Evolutionary conservation across 768 basidiomycete species (phyloP), one percentile per base, ranked within the genome.

Genomic region (Piloderma croceum): DNA sequence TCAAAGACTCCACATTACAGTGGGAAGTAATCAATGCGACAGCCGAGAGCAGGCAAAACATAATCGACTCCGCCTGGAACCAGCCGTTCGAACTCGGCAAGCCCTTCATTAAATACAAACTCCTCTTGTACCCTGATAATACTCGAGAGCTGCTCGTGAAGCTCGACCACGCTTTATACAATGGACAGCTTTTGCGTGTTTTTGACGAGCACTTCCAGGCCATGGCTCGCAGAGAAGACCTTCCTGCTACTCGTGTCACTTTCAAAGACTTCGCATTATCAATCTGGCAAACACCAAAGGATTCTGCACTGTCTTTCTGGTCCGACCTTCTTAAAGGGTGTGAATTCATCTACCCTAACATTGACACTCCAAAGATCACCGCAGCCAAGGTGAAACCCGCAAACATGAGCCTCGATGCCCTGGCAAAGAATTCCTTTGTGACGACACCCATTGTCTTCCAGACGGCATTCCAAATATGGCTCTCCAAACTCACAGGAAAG

Each of bases 151-250:
- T 43, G 25, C 36, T 36, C 6, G 17, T 35, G 11, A 33, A 36
- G 7, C 24, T 43, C 22, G 36, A 36, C 42, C 42, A 43, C 24
- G 42, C 42, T 2, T 22, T 39, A 5, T 39, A 43, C 34, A 31
- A 43, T 17, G 42, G 37, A 6, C 31, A 34, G 3, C 36, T 36
- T 5, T 36, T 43, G 13, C 37, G 42, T 13, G 23, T 43, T n/a
- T 29, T 43, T 15, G 42, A 43, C 27, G 35, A 18, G 18, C 37
- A 43, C 17, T 43, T 43, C 24, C 11, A 19, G 22, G 36, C 42
- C 24, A 43, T 39, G 19, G 42, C 42, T 19, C 34, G 41, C 19
- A 23, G 32, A 6, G 41, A 42, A 25, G 21, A 32, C 7, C 22
- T 42, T 18, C 34, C 33, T 13, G 17, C 25, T n/a, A 23, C 36